Evolutionary conservation across 2,329 filamentous ascomycete genomes (phyloP).

Genomic region (Xylariomycetidae sp.): DNA sequence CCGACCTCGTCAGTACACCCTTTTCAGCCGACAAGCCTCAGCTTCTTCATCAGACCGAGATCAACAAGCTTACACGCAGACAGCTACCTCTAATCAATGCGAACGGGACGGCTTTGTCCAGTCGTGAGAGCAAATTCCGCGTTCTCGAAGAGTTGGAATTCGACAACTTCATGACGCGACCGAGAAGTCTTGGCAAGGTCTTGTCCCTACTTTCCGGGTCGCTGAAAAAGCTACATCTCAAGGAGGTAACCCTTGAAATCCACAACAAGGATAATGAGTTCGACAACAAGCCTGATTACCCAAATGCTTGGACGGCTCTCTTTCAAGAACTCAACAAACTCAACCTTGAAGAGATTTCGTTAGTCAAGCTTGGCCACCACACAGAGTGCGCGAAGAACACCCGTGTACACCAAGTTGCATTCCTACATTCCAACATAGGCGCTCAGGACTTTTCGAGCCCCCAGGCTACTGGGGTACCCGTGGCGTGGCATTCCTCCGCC

Average conservation of each 20-base stretch:
- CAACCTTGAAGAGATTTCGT: not conserved
- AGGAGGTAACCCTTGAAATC: not conserved
- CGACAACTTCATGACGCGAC: too few relatives aligned
- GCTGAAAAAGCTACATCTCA: not conserved
- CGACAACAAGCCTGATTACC: not conserved
- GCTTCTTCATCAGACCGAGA: not conserved
- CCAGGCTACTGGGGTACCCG: not conserved
- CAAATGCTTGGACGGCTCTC: not conserved
- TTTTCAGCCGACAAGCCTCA: too few relatives aligned
- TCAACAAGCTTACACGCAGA: not conserved
- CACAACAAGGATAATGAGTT: not conserved
- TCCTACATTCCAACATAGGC: not conserved
- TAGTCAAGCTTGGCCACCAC: not conserved
- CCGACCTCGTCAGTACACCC: too few relatives aligned
- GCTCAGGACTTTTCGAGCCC: not conserved
- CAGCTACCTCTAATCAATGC: not conserved
- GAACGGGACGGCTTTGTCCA: too few relatives aligned
- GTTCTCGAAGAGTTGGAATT: too few relatives aligned
- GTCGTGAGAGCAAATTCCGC: too few relatives aligned
- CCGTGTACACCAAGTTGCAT: not conserved
- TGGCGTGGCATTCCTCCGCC: not conserved
- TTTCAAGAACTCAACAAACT: not conserved
- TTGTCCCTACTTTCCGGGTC: not conserved
- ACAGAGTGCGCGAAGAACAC: not conserved
- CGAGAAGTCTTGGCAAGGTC: not conserved